phyloP scores from a whole-genome alignment of 2,329 filamentous ascomycete species.

The Aspergillus hiratsukae region DNA sequence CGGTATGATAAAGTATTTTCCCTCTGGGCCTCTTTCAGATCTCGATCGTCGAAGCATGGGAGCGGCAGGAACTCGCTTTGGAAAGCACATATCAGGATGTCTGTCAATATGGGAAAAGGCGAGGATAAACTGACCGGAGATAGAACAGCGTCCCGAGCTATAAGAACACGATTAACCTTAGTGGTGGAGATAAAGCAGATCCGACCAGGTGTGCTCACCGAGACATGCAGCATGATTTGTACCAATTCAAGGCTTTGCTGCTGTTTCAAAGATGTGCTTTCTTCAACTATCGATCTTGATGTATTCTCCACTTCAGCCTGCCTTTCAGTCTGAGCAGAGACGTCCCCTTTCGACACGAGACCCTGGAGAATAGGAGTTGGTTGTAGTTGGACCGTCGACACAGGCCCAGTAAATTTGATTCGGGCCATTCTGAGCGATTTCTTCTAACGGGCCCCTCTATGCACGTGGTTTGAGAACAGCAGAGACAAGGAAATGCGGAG shows the following conservation, averaged over 20 bases:
- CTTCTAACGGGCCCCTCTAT: background rate
- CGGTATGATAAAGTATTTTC: conserved; percentile 24
- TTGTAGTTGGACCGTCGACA: conserved; percentile 15
- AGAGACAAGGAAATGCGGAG: background rate
- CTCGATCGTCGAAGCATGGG: conserved; percentile 31
- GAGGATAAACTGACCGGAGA: conserved; percentile 23
- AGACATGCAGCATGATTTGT: conserved; percentile 46
- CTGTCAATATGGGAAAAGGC: background rate
- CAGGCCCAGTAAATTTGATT: conserved; percentile 20
- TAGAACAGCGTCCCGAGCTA: conserved; percentile 35
- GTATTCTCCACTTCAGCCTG: conserved; percentile 10
- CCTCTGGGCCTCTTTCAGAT: conserved; percentile 23
- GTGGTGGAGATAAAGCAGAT: conserved; percentile 1
- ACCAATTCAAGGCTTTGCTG: conserved; percentile 46
- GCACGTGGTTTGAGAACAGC: background rate
- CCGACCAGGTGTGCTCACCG: conserved; percentile 29
- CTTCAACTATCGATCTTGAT: conserved; percentile 6
- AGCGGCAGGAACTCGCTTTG: conserved; percentile 32
- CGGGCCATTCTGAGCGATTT: conserved; percentile 17
- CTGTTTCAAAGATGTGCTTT: conserved; percentile 26
- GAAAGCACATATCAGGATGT: conserved; percentile 11
- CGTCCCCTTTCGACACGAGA: conserved; percentile 4
- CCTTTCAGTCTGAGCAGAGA: conserved; percentile 9
- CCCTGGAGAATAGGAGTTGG: conserved; percentile 5
- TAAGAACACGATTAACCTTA: background rate